Conservation (phyloP, 257 asterid genomes). For the Solanum bulbocastanum region DNA sequence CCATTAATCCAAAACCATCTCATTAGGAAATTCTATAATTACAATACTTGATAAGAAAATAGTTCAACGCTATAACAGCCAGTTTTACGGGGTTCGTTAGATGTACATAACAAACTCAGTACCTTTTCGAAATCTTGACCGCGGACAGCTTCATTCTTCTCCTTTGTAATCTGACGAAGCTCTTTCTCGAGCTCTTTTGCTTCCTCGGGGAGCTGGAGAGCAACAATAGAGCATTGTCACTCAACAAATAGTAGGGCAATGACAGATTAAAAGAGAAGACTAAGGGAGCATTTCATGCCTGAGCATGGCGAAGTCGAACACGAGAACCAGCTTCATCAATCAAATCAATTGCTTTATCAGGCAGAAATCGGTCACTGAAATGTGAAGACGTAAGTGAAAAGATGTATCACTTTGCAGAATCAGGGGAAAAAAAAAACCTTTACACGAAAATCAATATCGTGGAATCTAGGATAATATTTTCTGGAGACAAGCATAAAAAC, state of each 20-base stretch:
- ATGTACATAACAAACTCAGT: background rate
- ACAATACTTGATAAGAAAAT: background rate
- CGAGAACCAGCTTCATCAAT: conserved; percentile 98
- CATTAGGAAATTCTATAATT: background rate
- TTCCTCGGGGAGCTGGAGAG: conserved; percentile 89
- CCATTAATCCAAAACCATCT: background rate
- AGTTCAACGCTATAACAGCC: background rate
- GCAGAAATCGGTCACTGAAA: conserved; percentile 94
- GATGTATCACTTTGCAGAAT: background rate
- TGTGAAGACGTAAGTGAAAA: conserved; percentile 10
- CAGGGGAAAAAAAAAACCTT: background rate
- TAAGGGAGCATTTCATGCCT: conserved; percentile 29
- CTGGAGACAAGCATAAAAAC: background rate
- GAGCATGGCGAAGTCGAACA: conserved; percentile 97
- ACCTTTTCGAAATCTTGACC: conserved; percentile 97
- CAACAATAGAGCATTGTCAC: background rate
- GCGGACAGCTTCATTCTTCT: conserved; percentile 92
- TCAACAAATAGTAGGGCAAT: background rate
- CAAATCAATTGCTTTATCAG: conserved; percentile 97
- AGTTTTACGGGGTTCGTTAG: background rate
- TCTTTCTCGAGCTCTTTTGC: conserved; percentile 97
- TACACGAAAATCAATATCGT: background rate
- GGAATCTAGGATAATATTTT: background rate
- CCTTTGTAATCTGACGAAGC: conserved; percentile 92
- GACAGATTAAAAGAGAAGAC: conserved; percentile 3